Conservation (phyloP, 169 alveolate genomes). For the Cryptosporidium sp. region DNA sequence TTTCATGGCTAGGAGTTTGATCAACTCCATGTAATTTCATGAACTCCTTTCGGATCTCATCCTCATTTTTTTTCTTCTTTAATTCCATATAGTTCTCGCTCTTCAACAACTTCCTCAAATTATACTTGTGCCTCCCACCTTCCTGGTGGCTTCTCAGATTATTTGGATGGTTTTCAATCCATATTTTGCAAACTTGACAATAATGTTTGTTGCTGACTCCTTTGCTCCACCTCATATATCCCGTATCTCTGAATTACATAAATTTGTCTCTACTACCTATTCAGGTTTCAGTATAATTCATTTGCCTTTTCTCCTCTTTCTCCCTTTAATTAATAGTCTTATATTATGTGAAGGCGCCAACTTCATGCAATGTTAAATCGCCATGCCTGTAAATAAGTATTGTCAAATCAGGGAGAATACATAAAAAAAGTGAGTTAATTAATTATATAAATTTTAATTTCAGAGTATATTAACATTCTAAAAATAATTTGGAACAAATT, state of each 20-base stretch:
- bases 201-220: conserved; percentile 23
- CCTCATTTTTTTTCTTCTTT: conserved; percentile 24
- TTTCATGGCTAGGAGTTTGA: background rate
- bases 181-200: conserved; percentile 52
- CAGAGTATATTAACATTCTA: background rate
- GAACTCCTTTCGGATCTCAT: conserved; percentile 38
- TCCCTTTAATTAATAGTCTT: background rate
- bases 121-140: conserved; percentile 61
- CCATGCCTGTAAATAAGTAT: background rate
- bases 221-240: conserved; percentile 9
- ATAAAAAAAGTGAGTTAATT: background rate
- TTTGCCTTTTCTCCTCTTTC: background rate
- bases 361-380: background rate
- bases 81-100: conserved; percentile 38
- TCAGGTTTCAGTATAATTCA: background rate
- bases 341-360: conserved; percentile 1
- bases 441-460: background rate
- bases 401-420: background rate
- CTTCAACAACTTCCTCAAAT: conserved; percentile 24
- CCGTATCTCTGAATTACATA: background rate
- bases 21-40: conserved; percentile 14
- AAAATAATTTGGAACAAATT: background rate
- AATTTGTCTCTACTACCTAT: background rate
- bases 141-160: conserved; percentile 59
- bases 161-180: conserved; percentile 63